Base-by-base conservation (phyloP, 2,329 filamentous ascomycete genomes). In the Botrytis deweyae region DNA sequence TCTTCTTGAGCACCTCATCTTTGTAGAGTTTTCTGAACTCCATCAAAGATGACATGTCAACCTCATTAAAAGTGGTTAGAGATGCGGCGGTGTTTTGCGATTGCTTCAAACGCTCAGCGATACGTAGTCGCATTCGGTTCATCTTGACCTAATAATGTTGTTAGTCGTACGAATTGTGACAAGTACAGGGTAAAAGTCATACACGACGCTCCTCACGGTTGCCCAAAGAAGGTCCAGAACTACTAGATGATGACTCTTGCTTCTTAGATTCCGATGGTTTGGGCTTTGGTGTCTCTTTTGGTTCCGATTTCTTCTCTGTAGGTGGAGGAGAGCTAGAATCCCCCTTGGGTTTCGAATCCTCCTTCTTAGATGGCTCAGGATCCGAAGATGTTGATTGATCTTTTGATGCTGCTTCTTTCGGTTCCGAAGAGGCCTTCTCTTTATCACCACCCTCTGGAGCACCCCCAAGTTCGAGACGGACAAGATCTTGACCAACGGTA, bases 41-140 rank as follows among this genome's bases (percentile, higher is more conserved):
- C 92, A 98, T 97, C 68, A 99, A 87, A 36, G 92, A 93, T 46
- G 95, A 97, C 96, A 99, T 99, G 83, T 99, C 96, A 75, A 99
- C 96, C 84, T 98, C 95, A 84, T 99, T 98, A 88, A 99, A 99
- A 40, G 96, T 99, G 66, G 96, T 98, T 71, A 99, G 88, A 6
- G 96, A 97, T 63, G 96, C 96, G 69, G 96, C 95, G 2, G 96
- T 98, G 86, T 99, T 99, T 83, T 99, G 96, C 33, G 96, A 98
- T 83, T 99, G 96, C 90, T 99, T 99, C 77, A 99, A 89, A 79
- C 96, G 94, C 87, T 99, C 96, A 69, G 96, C 94, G 79, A 98
- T 99, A 76, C 96, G 92, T 75, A 98, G 90, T 78, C 96, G 94
- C 96, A 99, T 99, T 77, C 96, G 94, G 87, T 98, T 98, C 96